Evolutionary conservation across 306 rosid genomes (phyloP), one percentile per base, ranked within the genome.

Genomic region (Amphicarpaea edgeworthii): DNA sequence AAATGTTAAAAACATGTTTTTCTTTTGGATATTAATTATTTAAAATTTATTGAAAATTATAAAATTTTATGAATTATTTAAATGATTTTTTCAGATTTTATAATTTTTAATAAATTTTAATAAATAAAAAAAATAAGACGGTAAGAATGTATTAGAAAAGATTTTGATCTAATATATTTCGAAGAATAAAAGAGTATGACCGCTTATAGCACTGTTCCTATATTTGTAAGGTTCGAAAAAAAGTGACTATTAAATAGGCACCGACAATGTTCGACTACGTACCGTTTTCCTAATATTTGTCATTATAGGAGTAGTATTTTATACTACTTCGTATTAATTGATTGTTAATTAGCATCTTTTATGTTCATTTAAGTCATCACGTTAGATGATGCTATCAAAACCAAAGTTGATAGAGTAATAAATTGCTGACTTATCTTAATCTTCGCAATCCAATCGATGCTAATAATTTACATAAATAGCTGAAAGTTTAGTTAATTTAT

Each of bases 211-310:
- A n/a, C n/a, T n/a, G n/a, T n/a, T n/a, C n/a, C 68, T 59, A 8
- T 46, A 19, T 49, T 41, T 51, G 40, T 21, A 8, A 23, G 53
- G 19, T 23, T 49, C 28, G 32, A 4, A 37, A 12, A 78, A 42
- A 9, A 30, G 38, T 26, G 79, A 23, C 64, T 60, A 68, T 16
- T 54, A 20, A 54, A 0, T 55, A 51, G 61, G 72, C 76, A 83
- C 84, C 87, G 84, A 83, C 84, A 75, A n/a, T 47, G 45, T 15
- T 75, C 17, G 71, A 70, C 15, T 5, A 49, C 6, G 32, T 43
- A 83, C 69, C 59, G 21, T 23, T 61, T 73, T 78, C 77, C n/a
- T n/a, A n/a, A 58, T n/a, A 59, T 47, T 55, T 71, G 37, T 69
- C n/a, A 30, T 24, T 38, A 23, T 41, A 30, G 37, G 37, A 30